Evolutionary conservation across 345 rosid species (phyloP), one percentile per base, ranked within the genome.

Genomic region (Firmiana major): DNA sequence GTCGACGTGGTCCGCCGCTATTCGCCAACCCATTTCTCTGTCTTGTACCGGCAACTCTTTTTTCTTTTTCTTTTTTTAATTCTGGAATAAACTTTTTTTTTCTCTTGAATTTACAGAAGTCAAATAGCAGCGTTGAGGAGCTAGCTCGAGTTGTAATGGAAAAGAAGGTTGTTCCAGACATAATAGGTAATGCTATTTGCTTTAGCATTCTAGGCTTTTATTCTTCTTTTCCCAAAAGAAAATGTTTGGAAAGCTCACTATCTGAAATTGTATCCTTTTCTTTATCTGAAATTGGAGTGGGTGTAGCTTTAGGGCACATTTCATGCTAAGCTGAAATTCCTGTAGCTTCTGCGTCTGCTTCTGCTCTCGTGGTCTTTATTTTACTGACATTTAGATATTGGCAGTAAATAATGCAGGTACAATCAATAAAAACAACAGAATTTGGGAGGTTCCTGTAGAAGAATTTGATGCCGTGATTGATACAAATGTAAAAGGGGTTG

Each of bases 351-450:
- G n/a, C 22, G 28, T 31, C 34, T 31, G 34, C 34, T 31, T 48
- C 34, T 3, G 40, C 58, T 48, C 42, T 8, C 46, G 51, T 31
- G 16, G 43, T 70, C 59, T 49, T 26, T 36, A 36, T 3, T 36
- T 6, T 21, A 45, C 81, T 79, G 69, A 84, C 54, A 40, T 63
- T 21, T 34, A 22, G 43, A 38, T 4, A 31, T 68, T 82, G 46
- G 49, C 89, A 94, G 99, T 95, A 71, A 95, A 95, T 84, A 95
- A 95, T 74, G 99, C 98, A 11, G 99, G 99, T 26, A 87, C 96
- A 0, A 95, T 95, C 76, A 95, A 95, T 78, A 86, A 79, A 83
- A 95, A 95, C 84, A 95, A 87, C 84, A 95, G 87, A 88, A 84
- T 95, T 38, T 95, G 99, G 99, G 99, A 95, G 84, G 97, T 95